Conservation (phyloP, 768 basidiomycete species). For the Strobilomyces confusus region DNA sequence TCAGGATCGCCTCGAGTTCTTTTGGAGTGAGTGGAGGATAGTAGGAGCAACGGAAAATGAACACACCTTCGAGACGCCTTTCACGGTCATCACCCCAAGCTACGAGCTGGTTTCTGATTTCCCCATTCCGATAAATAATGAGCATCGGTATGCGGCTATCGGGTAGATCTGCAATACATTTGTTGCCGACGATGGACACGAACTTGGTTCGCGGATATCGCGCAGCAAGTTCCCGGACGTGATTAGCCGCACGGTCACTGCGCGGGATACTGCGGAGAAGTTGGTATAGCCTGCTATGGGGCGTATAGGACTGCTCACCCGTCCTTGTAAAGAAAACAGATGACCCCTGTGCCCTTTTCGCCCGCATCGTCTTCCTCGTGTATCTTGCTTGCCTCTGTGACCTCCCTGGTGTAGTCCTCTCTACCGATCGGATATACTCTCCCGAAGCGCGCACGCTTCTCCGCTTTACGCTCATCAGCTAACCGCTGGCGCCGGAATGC, state of each 20-base stretch:
- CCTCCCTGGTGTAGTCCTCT: conserved; percentile 92
- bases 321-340: conserved; percentile 94
- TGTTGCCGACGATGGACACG: conserved; percentile 90
- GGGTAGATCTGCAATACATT: conserved; percentile 95
- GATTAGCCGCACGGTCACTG: conserved; percentile 69
- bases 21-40: conserved; percentile 2
- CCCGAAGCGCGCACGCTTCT: conserved; percentile 71
- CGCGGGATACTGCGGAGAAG: conserved; percentile 60
- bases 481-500: conserved; percentile 61
- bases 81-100: conserved; percentile 82
- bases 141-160: conserved; percentile 89
- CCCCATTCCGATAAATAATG: conserved; percentile 89
- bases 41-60: neutral
- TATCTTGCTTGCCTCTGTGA: conserved; percentile 85
- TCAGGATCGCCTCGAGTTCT: conserved; percentile 71
- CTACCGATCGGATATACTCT: conserved; percentile 83
- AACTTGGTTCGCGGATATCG: conserved; percentile 92
- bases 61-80: conserved; percentile 69
- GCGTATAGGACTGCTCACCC: conserved; percentile 51
- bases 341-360: conserved; percentile 81
- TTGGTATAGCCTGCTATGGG: neutral
- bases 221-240: conserved; percentile 70
- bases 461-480: conserved; percentile 54
- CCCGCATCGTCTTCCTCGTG: conserved; percentile 62
- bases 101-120: conserved; percentile 79